Percentiles rank a stretch among this genome's conserved stretches.
Evolutionary conservation across 2,329 filamentous ascomycete species (phyloP).

Genomic region (Venturia nashicola): DNA sequence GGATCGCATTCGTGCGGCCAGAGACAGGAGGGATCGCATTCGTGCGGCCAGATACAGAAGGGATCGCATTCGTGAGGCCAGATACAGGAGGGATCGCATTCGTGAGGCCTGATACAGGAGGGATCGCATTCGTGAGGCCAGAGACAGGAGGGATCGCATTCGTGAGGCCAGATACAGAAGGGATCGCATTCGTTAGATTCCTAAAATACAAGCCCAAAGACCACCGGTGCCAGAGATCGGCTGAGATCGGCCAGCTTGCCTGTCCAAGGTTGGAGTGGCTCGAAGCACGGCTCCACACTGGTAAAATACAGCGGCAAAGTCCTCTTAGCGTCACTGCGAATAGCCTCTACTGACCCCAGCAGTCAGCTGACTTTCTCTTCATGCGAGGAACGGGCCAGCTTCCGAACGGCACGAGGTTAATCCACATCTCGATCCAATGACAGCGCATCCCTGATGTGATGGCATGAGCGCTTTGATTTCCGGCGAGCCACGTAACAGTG

Average conservation of each 20-base stretch:
- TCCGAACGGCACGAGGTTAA: background rate
- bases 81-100: background rate
- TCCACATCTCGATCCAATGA: background rate
- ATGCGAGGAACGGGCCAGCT: background rate
- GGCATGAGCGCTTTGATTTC: slow-evolving; percentile 1
- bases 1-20: background rate
- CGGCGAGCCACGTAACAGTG: background rate
- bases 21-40: background rate
- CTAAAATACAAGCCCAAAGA: background rate
- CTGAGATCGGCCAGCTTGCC: background rate
- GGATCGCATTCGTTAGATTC: background rate
- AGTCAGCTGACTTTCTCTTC: background rate
- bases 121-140: background rate
- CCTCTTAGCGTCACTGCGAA: background rate
- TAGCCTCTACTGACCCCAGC: background rate
- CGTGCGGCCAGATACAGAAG: background rate
- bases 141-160: too few species aligned
- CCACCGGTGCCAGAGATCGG: background rate
- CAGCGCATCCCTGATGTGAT: background rate
- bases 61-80: background rate
- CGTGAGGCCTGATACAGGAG: background rate
- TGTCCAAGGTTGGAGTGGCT: background rate
- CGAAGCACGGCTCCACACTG: background rate
- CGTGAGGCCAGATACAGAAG: background rate
- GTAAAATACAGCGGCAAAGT: background rate